phyloP scores from a whole-genome alignment of 345 rosid genomes.

The Eucalyptus microcorys region DNA sequence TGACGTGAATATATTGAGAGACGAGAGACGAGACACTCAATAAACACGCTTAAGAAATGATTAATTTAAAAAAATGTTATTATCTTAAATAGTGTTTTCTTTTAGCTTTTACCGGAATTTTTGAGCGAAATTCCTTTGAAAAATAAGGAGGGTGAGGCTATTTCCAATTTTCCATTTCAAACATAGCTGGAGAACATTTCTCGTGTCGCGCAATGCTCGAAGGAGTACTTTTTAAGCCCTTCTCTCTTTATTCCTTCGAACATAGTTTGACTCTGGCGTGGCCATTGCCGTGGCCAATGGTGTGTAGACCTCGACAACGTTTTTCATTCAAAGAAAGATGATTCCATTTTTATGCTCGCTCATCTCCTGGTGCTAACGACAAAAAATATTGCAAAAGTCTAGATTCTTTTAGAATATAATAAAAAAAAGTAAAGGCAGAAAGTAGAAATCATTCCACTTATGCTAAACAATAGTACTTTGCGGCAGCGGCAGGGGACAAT shows the following conservation, averaged over 20 bases:
- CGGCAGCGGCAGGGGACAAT: neutral
- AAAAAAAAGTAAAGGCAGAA: neutral
- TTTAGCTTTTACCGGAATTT: neutral
- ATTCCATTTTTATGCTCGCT: neutral
- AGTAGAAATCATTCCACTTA: neutral
- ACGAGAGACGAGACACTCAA: neutral
- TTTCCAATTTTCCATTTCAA: neutral
- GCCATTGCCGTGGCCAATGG: neutral
- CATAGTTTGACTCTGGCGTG: neutral
- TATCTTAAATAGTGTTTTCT: neutral
- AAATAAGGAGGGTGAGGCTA: neutral
- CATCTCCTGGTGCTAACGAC: neutral
- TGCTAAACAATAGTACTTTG: neutral
- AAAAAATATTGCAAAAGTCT: neutral
- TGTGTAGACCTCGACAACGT: neutral
- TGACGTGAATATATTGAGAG: neutral
- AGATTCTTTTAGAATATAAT: no score
- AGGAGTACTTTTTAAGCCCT: no score
- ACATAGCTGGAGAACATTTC: neutral
- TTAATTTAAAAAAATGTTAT: neutral
- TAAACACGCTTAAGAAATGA: neutral
- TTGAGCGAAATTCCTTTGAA: neutral
- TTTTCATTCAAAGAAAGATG: neutral
- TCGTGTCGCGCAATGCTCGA: neutral
- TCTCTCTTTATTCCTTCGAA: no score